Base-by-base conservation (phyloP, 495 filamentous ascomycete genomes). In the Saxophila tyrrhenica region DNA sequence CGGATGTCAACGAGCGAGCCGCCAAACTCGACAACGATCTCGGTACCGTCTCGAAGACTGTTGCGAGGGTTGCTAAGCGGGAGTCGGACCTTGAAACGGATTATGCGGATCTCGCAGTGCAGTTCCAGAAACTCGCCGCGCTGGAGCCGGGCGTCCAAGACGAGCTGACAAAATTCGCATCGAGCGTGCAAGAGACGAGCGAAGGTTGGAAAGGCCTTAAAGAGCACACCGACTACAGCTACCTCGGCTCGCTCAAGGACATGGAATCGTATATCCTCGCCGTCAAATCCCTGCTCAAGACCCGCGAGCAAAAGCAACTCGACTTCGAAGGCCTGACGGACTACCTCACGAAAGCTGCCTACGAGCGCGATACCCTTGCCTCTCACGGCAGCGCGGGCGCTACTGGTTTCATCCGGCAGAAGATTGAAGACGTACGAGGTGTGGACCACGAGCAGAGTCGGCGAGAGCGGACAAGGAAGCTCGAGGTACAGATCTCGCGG, bases 11-110 rank as follows among this genome's bases (percentile, higher is more conserved):
- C 57, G 94, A 98, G 63, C 90, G 88, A 67, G 86, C 89, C 20
- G 84, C 94, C 71, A 97, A 96, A 67, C 76, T 98, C 8, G 90
- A 95, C 62, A 94, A 97, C 60, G 92, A 98, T 64, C 78, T 98
- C 20, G 80, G 77, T 25, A 85, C 94, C 62, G 87, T 98, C 10
- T 90, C 94, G 66, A 95, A 95, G 69, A 89, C 94, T 29, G 83
- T 95, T 17, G 86, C 85, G 20, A 80, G 89, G 44, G 88, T 97
- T 1, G 87, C 87, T 0, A 83, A 94, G 9, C 81, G 94, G 13
- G 89, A 96, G 70, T 77, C 75, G 0, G 92, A 98, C 59, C 75
- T 97, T 8, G 92, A 97, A 68, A 74, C 80, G 0, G 92, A 98
- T 64, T 89, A 92, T 63, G 77, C 80, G 8, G 92, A 98, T 52